A percentile compares a stretch with the other conserved stretches of the same genome.
Evolutionary conservation across 2,329 filamentous ascomycete genomes (phyloP).

Genomic region (Monosporascus sp.): DNA sequence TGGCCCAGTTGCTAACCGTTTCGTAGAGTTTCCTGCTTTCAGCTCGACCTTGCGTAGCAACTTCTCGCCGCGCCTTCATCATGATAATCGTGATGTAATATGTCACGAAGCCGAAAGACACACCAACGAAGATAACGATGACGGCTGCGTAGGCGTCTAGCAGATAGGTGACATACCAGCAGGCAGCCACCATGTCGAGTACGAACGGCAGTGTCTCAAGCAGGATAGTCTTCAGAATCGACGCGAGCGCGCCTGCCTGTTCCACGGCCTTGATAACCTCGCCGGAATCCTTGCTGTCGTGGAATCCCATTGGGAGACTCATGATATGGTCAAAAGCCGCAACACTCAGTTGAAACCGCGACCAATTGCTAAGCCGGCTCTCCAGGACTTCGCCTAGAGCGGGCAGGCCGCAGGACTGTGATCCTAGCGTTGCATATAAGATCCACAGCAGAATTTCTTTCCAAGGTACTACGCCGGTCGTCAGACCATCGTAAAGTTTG

Average conservation of each 20-base stretch:
- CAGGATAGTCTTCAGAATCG: slow-evolving; percentile 53
- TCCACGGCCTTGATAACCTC: slow-evolving; percentile 61
- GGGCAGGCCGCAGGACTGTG: not conserved
- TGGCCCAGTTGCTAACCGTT: slow-evolving; percentile 56
- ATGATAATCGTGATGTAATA: slow-evolving; percentile 29
- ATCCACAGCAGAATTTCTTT: not conserved
- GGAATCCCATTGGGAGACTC: slow-evolving; percentile 65
- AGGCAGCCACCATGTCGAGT: slow-evolving; percentile 55
- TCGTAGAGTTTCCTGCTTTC: slow-evolving; percentile 39
- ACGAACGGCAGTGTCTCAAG: slow-evolving; percentile 58
- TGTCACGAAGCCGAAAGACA: slow-evolving; percentile 21
- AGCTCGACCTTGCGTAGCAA: not conserved
- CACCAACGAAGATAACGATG: slow-evolving; percentile 36
- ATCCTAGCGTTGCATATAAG: not conserved
- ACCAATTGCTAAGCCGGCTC: slow-evolving; percentile 50
- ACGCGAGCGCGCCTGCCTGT: slow-evolving; percentile 55
- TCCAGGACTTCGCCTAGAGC: slow-evolving; percentile 1
- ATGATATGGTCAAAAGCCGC: slow-evolving; percentile 64
- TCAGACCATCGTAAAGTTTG: slow-evolving; percentile 13
- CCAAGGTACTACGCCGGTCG: slow-evolving; percentile 5
- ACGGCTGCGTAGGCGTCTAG: slow-evolving; percentile 53
- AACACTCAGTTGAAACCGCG: slow-evolving; percentile 52
- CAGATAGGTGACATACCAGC: slow-evolving; percentile 54
- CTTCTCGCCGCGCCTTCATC: slow-evolving; percentile 41
- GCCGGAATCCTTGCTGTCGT: slow-evolving; percentile 59